Base-by-base conservation (phyloP, 805 yeast genomes). In the Candida khao-thaluensis region DNA sequence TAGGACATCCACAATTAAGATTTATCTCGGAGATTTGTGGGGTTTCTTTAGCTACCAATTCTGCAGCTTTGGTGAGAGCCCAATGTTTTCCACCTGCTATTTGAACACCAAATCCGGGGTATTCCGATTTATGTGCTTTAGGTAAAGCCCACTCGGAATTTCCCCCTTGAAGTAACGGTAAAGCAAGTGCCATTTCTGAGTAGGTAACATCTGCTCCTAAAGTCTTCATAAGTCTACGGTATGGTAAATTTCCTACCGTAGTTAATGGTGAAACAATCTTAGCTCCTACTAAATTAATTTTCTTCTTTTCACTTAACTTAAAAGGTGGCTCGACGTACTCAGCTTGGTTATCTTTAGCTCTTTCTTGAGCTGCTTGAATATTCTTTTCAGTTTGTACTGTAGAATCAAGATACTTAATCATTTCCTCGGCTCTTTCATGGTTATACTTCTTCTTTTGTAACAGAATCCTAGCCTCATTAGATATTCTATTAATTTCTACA, bases 131-230 rank as follows among this genome's bases (percentile, higher is more conserved):
- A 59, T 93, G 97, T 4, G 95, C 93, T 53, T 90, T 85, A 15
- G 96, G 88, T 33, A 93, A 70, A 0, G 99, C 99, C 99, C 99
- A 93, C 61, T 93, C 99, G 2, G 95, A 79, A 57, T 88, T 88
- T 12, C 83, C 76, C 20, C 97, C 99, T 58, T 87, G 95, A 17
- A 93, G 66, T 38, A 93, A 66, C 1, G 98, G 97, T 37, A 86
- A 66, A 2, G 85, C 69, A 25, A 93, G 70, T 0, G 98, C 97
- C 99, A 93, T 93, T 65, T 93, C 99, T 27, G 90, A 77, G 58
- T 86, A 93, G 0, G 99, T 93, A 12, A 89, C 75, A 53, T 93
- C 97, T 9, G 95, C 95, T 12, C 97, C 97, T 23, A 88, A 62
- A 1, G 82, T 74, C 53, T 82, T 84, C 96, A 93, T 90, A 44